Evolutionary conservation across 2,329 filamentous ascomycete genomes (phyloP).

Genomic region (Beauveria rudraprayagi): DNA sequence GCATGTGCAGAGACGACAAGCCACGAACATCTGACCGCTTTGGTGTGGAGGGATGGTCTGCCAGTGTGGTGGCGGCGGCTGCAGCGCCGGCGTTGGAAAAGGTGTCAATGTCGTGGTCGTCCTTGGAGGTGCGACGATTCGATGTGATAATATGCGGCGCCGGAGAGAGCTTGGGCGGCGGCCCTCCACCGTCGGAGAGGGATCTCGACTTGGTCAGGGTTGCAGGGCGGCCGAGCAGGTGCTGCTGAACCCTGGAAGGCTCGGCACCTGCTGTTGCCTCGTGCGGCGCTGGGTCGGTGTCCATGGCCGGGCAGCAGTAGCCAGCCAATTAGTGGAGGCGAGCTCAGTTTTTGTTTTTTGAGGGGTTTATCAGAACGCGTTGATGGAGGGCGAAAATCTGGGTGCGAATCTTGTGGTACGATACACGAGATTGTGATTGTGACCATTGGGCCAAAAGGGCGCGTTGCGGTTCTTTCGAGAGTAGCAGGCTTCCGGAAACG

Average conservation of each 20-base stretch:
- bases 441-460: background rate
- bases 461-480: background rate
- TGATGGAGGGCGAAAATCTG: background rate
- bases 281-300: slow-evolving; percentile 3
- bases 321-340: background rate
- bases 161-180: slow-evolving; percentile 48
- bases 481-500: background rate
- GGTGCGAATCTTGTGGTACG: background rate
- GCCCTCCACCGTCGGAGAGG: slow-evolving; percentile 54
- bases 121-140: slow-evolving; percentile 52
- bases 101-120: slow-evolving; percentile 49
- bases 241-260: slow-evolving; percentile 5
- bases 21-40: slow-evolving; percentile 57
- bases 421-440: background rate
- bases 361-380: background rate
- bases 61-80: slow-evolving; percentile 20
- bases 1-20: slow-evolving; percentile 38
- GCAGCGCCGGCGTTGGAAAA: background rate
- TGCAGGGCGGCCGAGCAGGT: slow-evolving; percentile 23
- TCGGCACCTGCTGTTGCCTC: slow-evolving; percentile 5
- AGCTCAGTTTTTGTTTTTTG: background rate
- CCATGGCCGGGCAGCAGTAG: slow-evolving; percentile 4
- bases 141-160: slow-evolving; percentile 50
- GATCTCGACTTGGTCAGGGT: slow-evolving; percentile 50
- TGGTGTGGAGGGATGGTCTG: slow-evolving; percentile 57